Evolutionary conservation across 129 eudicot species (phyloP).

Genomic region (Escallonia rubra): DNA sequence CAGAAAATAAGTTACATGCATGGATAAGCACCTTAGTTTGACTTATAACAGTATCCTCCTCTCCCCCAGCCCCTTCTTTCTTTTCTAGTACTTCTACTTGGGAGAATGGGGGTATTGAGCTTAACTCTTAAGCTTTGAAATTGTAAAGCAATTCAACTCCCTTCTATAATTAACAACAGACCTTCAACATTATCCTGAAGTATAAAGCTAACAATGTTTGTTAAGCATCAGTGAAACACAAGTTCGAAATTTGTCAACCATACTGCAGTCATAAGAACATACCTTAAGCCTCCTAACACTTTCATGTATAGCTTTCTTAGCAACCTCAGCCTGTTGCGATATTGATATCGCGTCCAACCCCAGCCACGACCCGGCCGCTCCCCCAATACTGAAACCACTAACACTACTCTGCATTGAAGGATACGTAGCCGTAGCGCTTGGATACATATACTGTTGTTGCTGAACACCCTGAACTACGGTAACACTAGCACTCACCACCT

Average conservation of each 20-base stretch:
- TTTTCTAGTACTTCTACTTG: no score
- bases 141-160: no score
- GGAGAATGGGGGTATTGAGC: no score
- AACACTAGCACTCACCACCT: constrained; percentile 29
- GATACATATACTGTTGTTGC: constrained; percentile 29
- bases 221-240: no score
- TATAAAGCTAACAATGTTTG: no score
- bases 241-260: no score
- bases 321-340: constrained; percentile 74
- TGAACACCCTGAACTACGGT: constrained; percentile 32
- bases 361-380: constrained; percentile 43
- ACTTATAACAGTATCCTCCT: no score
- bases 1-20: not conserved
- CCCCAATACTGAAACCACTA: constrained; percentile 58
- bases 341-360: constrained; percentile 49
- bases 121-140: no score
- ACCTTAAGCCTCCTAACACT: constrained; percentile 72
- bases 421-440: constrained; percentile 28
- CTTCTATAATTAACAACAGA: no score
- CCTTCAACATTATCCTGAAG: no score
- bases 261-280: not conserved
- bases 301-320: constrained; percentile 73
- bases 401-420: constrained; percentile 14
- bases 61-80: no score
- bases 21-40: not conserved